A percentile compares a stretch with the other conserved stretches of the same genome.
Conservation (phyloP, 2,329 filamentous ascomycete genomes). For the Stenocarpella maydis region DNA sequence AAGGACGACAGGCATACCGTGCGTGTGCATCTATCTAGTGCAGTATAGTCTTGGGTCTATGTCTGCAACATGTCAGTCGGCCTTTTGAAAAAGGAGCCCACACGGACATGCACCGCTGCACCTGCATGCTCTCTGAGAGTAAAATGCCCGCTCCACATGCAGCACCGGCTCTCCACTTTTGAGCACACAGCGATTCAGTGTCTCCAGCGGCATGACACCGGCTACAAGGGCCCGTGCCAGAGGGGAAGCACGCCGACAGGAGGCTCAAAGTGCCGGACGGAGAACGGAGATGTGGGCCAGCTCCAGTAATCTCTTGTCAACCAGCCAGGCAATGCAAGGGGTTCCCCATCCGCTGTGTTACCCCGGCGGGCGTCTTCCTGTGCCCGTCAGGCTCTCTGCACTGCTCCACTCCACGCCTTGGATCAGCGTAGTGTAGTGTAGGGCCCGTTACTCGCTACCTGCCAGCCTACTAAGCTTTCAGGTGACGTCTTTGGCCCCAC, state of each 20-base stretch:
- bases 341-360: neutral
- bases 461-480: constrained; percentile 24
- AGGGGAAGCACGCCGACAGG: neutral
- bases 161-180: constrained; percentile 17
- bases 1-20: neutral
- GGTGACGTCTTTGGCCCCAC: constrained; percentile 17
- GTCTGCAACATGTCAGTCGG: constrained; percentile 21
- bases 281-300: constrained; percentile 23
- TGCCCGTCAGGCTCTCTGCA: neutral
- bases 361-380: neutral
- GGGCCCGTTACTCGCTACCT: constrained; percentile 26
- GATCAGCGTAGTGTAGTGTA: too few relatives aligned
- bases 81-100: too few relatives aligned
- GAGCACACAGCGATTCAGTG: constrained; percentile 18
- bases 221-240: constrained; percentile 17
- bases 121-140: neutral
- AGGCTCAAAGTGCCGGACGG: constrained; percentile 25
- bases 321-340: neutral
- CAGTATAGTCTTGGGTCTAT: neutral
- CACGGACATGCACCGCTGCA: constrained; percentile 15
- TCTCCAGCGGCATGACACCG: constrained; percentile 25
- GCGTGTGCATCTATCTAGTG: neutral
- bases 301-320: constrained; percentile 4
- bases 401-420: neutral
- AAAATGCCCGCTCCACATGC: too few relatives aligned